Percentiles rank a stretch among this genome's conserved stretches.
These are phyloP conservation scores for Polyporus arcularius DNA, from an alignment of 768 basidiomycete species.

Conservation along the genomic window DNA sequence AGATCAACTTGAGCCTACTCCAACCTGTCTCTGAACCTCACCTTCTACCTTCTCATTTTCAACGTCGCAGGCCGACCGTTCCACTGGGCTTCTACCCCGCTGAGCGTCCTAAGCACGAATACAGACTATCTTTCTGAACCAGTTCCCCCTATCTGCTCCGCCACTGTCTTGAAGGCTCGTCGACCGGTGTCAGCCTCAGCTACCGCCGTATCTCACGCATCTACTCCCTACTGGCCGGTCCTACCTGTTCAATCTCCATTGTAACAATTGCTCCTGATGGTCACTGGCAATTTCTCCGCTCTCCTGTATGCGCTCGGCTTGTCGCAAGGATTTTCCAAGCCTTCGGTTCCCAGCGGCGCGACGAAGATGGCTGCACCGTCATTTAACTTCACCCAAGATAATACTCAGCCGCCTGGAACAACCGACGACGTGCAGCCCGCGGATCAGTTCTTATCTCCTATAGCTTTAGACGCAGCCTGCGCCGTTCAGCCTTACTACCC, in stretches of 20 bases:
- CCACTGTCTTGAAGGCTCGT: too few relatives aligned
- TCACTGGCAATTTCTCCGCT: constrained; percentile 25
- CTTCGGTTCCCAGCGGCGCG: constrained; percentile 22
- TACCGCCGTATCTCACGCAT: too few relatives aligned
- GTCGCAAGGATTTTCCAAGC: constrained; percentile 10
- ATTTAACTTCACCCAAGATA: background rate
- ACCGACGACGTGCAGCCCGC: background rate
- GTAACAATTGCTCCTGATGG: constrained; percentile 11
- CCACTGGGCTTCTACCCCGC: constrained; percentile 19
- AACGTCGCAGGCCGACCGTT: background rate
- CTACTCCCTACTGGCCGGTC: too few relatives aligned
- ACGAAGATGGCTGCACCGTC: constrained; percentile 25
- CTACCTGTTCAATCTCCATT: too few relatives aligned
- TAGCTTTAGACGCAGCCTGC: constrained; percentile 19
- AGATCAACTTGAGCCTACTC: background rate
- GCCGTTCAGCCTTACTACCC: constrained; percentile 24
- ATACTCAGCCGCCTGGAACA: background rate
- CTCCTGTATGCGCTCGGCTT: constrained; percentile 26
- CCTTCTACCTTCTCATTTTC: background rate
- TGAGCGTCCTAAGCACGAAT: too few relatives aligned
- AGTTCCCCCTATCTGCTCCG: too few relatives aligned
- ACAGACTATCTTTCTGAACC: too few relatives aligned
- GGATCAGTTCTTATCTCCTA: constrained; percentile 3
- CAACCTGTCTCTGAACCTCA: background rate
- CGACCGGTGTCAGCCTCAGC: too few relatives aligned